Evolutionary conservation across 2,329 filamentous ascomycete species (phyloP), one percentile per base, ranked within the genome.

Genomic region (Nemania sp.): DNA sequence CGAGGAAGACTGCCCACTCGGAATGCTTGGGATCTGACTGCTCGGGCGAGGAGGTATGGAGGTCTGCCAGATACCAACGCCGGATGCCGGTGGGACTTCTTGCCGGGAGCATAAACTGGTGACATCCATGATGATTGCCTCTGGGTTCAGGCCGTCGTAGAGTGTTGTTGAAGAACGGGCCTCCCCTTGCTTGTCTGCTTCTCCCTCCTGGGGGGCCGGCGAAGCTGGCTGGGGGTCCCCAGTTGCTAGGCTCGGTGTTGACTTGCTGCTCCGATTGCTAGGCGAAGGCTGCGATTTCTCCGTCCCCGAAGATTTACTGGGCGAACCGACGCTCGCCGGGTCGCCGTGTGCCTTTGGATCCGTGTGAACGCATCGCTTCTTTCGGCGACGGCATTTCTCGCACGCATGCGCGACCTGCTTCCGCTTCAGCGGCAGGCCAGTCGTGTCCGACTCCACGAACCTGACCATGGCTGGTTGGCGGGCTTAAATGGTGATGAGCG

Each of bases 351-450:
- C 12, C 20, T 54, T 49, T 5, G 53, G 45, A 3, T 52, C 58
- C n/a, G 48, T 62, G 56, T 72, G 69, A 12, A 63, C 52, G 55
- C 70, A 72, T 62, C 70, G 66, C 63, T 71, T 71, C 77, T 86
- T 86, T 62, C 81, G 81, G 50, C 79, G 80, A 4, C 84, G 80
- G 65, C 85, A 87, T 1, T 76, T 73, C 0, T 78, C 75, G 63
- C 85, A 87, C 4, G 85, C 85, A 32, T 86, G 83, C 59, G 80
- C 79, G 20, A 85, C 83, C 68, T 87, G 85, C 65, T 84, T 84
- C 52, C 84, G 76, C 74, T 87, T 87, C 56, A 84, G 75, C 4
- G 83, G 83, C 59, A 86, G 72, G 17, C 83, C 83, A 21, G 76
- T 76, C 5, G 77, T 76, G 71, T 86, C 82, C 12, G 83, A 81